Percentiles rank a stretch among this genome's conserved stretches.
phyloP scores from a whole-genome alignment of 2,329 filamentous ascomycete genomes.

The Aurifilum marmelostoma region DNA sequence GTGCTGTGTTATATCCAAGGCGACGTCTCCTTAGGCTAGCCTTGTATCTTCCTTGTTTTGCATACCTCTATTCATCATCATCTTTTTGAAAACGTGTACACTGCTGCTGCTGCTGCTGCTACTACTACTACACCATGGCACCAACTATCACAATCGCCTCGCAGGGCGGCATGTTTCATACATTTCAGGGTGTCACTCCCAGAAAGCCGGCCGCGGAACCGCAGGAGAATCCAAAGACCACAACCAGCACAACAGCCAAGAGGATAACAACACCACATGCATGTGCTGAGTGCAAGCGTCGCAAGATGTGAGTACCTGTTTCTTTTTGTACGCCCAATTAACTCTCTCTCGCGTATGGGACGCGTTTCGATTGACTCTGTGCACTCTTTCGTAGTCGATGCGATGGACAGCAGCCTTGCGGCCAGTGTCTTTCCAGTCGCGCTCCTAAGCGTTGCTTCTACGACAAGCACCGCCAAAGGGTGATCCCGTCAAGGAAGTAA shows the following conservation, averaged over 20 bases:
- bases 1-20: not conserved
- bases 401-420: constrained; percentile 79
- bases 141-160: constrained; percentile 52
- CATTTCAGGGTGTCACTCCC: constrained; percentile 57
- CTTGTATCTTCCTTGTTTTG: not conserved
- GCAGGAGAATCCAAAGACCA: constrained; percentile 45
- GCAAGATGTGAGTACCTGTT: constrained; percentile 75
- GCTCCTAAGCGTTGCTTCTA: constrained; percentile 80
- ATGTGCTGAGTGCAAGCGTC: constrained; percentile 76
- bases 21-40: not conserved
- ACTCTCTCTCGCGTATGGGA: no score
- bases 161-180: constrained; percentile 57
- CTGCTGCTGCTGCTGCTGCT: no score
- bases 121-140: constrained; percentile 40
- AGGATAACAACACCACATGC: constrained; percentile 64
- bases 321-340: no score
- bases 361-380: constrained; percentile 34
- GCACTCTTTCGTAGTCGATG: constrained; percentile 56
- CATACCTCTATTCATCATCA: constrained; percentile 11
- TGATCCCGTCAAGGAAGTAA: constrained; percentile 78
- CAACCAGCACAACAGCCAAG: constrained; percentile 45
- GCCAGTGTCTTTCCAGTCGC: constrained; percentile 80
- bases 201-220: constrained; percentile 52
- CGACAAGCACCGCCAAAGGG: constrained; percentile 76
- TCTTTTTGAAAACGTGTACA: constrained; percentile 24